Base-by-base conservation (phyloP, 345 rosid species). In the Citrus sinensis region DNA sequence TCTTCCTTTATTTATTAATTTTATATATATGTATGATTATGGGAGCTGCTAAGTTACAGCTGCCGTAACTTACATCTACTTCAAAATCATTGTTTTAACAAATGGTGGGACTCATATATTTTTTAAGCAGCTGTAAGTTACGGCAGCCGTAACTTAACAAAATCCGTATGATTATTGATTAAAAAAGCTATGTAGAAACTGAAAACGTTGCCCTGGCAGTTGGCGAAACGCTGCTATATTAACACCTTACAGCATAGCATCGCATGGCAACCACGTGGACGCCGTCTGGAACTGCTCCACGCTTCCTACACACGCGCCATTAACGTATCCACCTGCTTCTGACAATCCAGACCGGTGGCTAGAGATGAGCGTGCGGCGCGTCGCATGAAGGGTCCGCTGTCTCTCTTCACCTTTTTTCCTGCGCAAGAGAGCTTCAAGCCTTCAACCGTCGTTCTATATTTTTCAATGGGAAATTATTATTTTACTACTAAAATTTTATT, bases 181-280 rank as follows among this genome's bases (percentile, higher is more conserved):
- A 5, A 6, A 35, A 35, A 35, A 30, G 10, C 1, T 7, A 17
- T 11, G 35, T 34, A 20, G 24, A 6, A 59, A 39, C 63, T 35
- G 56, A 30, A 51, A 68, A 61, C 49, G 51, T 14, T 59, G 51
- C 32, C 7, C 29, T 7, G 76, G 42, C 81, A 29, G 55, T 46
- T 51, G 62, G 37, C 70, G 42, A 40, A 34, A 29, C 75, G 81
- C 78, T 40, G 11, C 34, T 40, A 19, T 22, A 34, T 6, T 5
- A 54, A 54, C 14, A 20, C 81, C 74, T 82, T 74, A 68, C 84
- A 74, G 76, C 42, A 37, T 9, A 7, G 11, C 76, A 64, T 20
- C 29, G 71, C 76, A 64, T 11, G 19, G 55, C 55, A 24, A 13
- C 60, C 55, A n/a, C 76, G 4, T 7, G 72, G 40, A 10, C 46